Base-by-base conservation (phyloP, 257 asterid genomes). In the Lantana camara region DNA sequence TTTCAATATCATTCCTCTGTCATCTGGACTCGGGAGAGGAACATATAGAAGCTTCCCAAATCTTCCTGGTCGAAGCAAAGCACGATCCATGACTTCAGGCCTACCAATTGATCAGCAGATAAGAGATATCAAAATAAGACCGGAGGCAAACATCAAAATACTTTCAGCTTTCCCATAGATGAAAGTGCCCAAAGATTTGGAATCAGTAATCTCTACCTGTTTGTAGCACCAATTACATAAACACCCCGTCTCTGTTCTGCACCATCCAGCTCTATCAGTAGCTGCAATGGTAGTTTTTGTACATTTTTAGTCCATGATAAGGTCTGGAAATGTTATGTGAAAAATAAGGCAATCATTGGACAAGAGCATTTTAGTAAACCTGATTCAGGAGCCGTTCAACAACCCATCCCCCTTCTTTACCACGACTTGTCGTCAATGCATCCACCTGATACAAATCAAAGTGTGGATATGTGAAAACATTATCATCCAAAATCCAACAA, bases 181-280 rank as follows among this genome's bases (percentile, higher is more conserved):
- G 60, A 56, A 57, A 41, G 7, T 40, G 22, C n/a, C 34, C 29
- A 7, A 37, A 12, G 47, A n/a, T 8, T 42, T 40, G 49, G 30
- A 60, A 34, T n/a, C 17, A 51, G 57, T 20, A 16, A 60, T 52
- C 6, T 10, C 14, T 61, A 91, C 96, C 98, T 85, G 80, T 93
- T 93, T 56, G 97, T 89, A 57, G 98, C 97, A 51, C 98, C 96
- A 66, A 90, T 85, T 37, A 93, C 88, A 72, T 69, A 89, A 68
- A 93, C 91, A 27, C 91, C 96, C 53, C 52, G 73, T 58, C 96
- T 76, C 34, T 82, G 78, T 51, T 87, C 98, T 30, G 86, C 89
- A 24, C 98, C 98, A 41, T 87, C 96, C 51, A 89, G 83, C 76
- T 89, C 98, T 76, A 83, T 67, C 70, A 93, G 80, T 34, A 93